Base-by-base conservation (phyloP, 73 alveolate species). In the Durusdinium trenchii region DNA sequence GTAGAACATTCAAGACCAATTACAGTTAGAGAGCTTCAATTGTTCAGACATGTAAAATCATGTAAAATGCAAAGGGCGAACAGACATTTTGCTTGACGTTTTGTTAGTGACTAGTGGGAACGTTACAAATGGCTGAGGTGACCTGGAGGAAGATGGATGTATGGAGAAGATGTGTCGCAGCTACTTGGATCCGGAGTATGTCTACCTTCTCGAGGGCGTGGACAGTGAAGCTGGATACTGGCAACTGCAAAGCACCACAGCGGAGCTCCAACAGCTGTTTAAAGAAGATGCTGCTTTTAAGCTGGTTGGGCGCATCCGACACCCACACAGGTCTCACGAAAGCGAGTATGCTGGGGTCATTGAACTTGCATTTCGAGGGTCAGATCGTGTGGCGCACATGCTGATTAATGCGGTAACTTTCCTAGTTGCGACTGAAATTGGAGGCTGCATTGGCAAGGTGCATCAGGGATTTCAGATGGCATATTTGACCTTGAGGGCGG, bases 231-330 rank as follows among this genome's bases (percentile, higher is more conserved):
- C 45, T 48, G 98, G 98, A 16, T 91, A 46, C 90, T 91, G 98
- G 98, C 79, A 47, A 42, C 47, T 76, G 30, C 51, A 76, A 43
- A 91, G 98, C 78, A 62, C 98, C 6, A 48, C 98, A 18, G 79
- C 98, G 18, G 98, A 91, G 4, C 36, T 78, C 52, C 45, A n/a
- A 9, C 67, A 91, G 89, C 52, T 91, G 60, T 69, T 91, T 35
- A 51, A 91, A 32, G 98, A 91, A 35, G n/a, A 73, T 45, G 64
- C 98, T 0, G 98, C 98, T 35, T 48, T 47, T 48, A 51, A 78
- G 35, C 43, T 91, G 60, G 89, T 91, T n/a, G 98, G 98, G 30
- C 98, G 98, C 4, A 64, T 91, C n/a, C 98, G 98, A 3, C 60
- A 0, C 36, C 75, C 75, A 3, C 94, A 62, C 75, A 36, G 75